phyloP scores from a whole-genome alignment of 108 stramenopile species.

The Nitzschia sp. region DNA sequence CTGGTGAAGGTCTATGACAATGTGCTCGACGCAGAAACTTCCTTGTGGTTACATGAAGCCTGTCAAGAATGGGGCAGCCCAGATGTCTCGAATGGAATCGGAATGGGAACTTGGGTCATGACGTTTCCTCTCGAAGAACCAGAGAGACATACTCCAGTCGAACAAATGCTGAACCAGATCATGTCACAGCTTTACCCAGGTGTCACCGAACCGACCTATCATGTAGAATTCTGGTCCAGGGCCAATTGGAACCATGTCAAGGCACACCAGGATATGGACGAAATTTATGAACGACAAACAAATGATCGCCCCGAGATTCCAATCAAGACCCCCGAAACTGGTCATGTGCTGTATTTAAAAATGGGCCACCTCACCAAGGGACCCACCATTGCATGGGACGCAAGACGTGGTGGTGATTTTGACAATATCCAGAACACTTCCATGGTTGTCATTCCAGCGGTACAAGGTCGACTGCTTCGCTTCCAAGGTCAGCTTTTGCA shows the following conservation, averaged over 20 bases:
- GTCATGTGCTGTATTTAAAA: constrained; percentile 61
- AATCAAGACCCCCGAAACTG: constrained; percentile 28
- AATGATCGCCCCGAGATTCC: not conserved
- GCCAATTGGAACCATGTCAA: constrained; percentile 57
- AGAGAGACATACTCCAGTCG: constrained; percentile 5
- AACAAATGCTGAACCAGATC: constrained; percentile 18
- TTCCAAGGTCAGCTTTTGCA: constrained; percentile 59
- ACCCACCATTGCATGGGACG: constrained; percentile 51
- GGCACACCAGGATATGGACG: constrained; percentile 70
- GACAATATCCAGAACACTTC: constrained; percentile 16
- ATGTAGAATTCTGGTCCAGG: constrained; percentile 65
- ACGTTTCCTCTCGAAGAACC: constrained; percentile 18
- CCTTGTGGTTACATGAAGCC: constrained; percentile 2
- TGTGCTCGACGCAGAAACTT: not conserved
- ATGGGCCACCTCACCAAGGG: constrained; percentile 52
- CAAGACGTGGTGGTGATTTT: constrained; percentile 47
- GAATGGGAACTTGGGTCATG: not conserved
- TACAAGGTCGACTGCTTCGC: constrained; percentile 49
- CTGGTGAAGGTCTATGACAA: constrained; percentile 8
- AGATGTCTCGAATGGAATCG: not conserved
- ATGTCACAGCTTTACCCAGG: constrained; percentile 3
- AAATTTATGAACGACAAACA: constrained; percentile 38
- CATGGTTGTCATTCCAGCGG: constrained; percentile 48
- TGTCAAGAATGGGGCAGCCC: not conserved
- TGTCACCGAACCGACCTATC: constrained; percentile 1